Percentiles rank a stretch among this genome's conserved stretches.
These are phyloP conservation scores for Mycena rosella DNA, from an alignment of 768 basidiomycete genomes.

Conservation along the genomic window DNA sequence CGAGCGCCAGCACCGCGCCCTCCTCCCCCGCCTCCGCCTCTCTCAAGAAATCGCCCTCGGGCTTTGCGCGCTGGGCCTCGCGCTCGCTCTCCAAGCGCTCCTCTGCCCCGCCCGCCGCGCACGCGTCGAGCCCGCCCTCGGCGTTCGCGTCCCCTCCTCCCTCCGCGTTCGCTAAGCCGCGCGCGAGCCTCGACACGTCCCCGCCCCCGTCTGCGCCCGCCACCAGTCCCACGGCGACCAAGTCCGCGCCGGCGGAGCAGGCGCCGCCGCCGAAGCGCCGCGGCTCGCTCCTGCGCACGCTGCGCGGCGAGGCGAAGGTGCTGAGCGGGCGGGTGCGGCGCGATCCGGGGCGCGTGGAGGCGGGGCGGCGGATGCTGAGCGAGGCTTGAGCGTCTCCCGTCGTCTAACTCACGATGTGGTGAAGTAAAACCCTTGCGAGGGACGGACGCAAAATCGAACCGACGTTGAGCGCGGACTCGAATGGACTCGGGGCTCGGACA, in stretches of 20 bases:
- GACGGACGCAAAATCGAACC: no score
- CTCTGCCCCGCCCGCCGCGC: no score
- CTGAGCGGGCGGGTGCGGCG: conserved; percentile 46
- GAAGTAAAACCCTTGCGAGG: no score
- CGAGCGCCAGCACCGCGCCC: background rate
- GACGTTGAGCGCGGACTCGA: no score
- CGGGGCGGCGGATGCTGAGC: conserved; percentile 42
- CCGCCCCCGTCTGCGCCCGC: background rate
- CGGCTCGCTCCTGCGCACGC: conserved; percentile 41
- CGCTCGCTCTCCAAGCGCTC: no score
- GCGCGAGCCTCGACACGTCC: background rate
- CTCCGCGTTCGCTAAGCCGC: background rate
- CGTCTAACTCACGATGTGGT: background rate
- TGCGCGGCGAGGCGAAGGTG: conserved; percentile 51
- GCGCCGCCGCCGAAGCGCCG: background rate
- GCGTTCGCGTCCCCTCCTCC: background rate
- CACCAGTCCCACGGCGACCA: no score
- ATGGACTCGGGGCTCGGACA: no score
- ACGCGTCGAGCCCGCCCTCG: background rate
- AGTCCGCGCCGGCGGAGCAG: background rate
- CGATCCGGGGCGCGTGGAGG: conserved; percentile 44
- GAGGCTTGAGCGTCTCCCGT: background rate
- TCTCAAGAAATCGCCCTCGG: background rate
- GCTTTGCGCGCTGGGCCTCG: no score
- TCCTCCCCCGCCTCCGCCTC: background rate